Conservation (phyloP, 768 basidiomycete species). For the Leucocoprinus birnbaumii region DNA sequence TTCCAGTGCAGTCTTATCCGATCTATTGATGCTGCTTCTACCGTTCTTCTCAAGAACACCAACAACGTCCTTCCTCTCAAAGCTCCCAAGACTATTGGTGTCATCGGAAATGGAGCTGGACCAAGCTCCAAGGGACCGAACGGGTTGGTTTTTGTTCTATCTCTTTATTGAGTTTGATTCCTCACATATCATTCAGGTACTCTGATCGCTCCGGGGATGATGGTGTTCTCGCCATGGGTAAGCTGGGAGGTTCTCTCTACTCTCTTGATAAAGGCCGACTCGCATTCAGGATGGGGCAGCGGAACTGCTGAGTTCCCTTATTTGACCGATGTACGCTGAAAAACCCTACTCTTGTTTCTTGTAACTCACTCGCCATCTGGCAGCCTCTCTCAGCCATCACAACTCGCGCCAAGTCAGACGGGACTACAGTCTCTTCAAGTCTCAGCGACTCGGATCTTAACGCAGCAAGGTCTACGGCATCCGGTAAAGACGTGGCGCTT, state of each 20-base stretch:
- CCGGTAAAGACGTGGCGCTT: constrained; percentile 45
- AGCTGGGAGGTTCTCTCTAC: constrained; percentile 11
- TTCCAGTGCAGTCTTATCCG: constrained; percentile 44
- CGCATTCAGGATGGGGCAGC: constrained; percentile 39
- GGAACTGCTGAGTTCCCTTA: constrained; percentile 54
- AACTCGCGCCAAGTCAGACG: constrained; percentile 32
- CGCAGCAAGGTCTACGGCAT: constrained; percentile 38
- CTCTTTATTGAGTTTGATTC: no score
- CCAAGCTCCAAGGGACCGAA: constrained; percentile 54
- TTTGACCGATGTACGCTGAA: constrained; percentile 34
- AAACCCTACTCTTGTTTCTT: neutral
- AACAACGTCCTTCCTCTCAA: constrained; percentile 42
- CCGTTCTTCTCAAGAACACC: constrained; percentile 61
- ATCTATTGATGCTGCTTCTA: constrained; percentile 57
- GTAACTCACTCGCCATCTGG: neutral
- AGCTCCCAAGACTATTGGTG: constrained; percentile 42
- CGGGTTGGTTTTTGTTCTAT: constrained; percentile 35
- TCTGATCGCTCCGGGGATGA: constrained; percentile 52
- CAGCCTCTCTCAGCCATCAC: constrained; percentile 46
- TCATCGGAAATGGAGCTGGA: constrained; percentile 60
- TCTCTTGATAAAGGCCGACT: neutral
- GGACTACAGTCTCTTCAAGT: constrained; percentile 41
- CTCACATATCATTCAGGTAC: constrained; percentile 23
- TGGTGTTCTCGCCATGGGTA: constrained; percentile 63
- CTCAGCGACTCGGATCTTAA: constrained; percentile 48